Evolutionary conservation across 108 stramenopile species (phyloP).

Genomic region (Thalassiosira profunda): DNA sequence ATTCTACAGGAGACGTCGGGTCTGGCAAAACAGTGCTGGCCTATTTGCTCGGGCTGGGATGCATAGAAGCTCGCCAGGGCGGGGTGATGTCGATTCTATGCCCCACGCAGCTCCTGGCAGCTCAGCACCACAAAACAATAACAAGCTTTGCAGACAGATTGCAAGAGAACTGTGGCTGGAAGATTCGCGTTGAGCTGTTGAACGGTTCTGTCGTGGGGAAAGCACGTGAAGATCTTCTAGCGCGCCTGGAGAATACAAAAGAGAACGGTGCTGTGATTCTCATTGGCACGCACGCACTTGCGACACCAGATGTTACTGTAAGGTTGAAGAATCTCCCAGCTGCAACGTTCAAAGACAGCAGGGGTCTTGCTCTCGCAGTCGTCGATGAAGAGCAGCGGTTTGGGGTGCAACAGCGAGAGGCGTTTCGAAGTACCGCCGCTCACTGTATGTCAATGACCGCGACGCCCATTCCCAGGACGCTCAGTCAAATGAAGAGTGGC

Average conservation of each 20-base stretch:
- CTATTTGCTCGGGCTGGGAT: conserved; percentile 56
- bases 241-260: conserved; percentile 63
- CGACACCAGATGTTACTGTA: conserved; percentile 39
- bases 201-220: conserved; percentile 72
- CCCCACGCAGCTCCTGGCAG: conserved; percentile 96
- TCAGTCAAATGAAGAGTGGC: conserved; percentile 94
- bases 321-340: conserved; percentile 56
- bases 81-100: conserved; percentile 80
- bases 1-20: conserved; percentile 99
- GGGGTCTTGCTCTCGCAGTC: conserved; percentile 83
- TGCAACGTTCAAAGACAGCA: conserved; percentile 72
- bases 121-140: conserved; percentile 89
- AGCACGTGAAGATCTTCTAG: conserved; percentile 24
- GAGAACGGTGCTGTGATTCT: conserved; percentile 77
- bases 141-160: conserved; percentile 60
- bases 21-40: conserved; percentile 99
- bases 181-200: conserved; percentile 66
- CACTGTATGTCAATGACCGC: conserved; percentile 73
- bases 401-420: conserved; percentile 97
- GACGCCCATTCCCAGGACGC: conserved; percentile 96
- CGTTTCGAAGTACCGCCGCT: conserved; percentile 89
- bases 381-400: conserved; percentile 98
- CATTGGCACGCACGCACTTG: conserved; percentile 94
- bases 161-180: conserved; percentile 66
- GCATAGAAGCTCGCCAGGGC: conserved; percentile 86